Conservation (phyloP, 2,329 filamentous ascomycete species). For the Penicillium sp. region DNA sequence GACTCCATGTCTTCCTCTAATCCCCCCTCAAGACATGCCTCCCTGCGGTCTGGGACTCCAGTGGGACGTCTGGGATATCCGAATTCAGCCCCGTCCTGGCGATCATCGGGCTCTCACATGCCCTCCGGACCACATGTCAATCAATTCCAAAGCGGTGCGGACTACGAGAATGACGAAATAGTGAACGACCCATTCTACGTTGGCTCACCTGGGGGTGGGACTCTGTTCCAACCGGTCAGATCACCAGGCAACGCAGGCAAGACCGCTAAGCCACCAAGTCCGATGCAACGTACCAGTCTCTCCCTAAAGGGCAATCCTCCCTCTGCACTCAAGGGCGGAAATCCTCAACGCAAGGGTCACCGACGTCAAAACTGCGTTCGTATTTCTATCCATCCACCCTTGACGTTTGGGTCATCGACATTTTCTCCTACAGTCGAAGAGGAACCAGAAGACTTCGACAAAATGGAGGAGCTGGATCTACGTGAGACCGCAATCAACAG, state of each 20-base stretch:
- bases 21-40: slow-evolving; percentile 20
- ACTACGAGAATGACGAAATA: slow-evolving; percentile 19
- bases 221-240: slow-evolving; percentile 16
- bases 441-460: slow-evolving; percentile 36
- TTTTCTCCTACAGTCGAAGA: slow-evolving; percentile 37
- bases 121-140: slow-evolving; percentile 22
- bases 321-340: slow-evolving; percentile 35
- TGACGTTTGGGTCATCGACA: slow-evolving; percentile 32
- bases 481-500: slow-evolving; percentile 23
- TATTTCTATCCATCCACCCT: slow-evolving; percentile 39
- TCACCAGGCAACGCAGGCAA: slow-evolving; percentile 19
- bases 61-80: slow-evolving; percentile 5
- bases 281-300: slow-evolving; percentile 22
- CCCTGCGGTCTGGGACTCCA: slow-evolving; percentile 14
- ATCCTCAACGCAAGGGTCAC: slow-evolving; percentile 39
- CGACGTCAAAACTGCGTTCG: slow-evolving; percentile 44
- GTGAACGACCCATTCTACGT: slow-evolving; percentile 30
- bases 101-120: slow-evolving; percentile 14
- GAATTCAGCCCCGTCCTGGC: slow-evolving; percentile 4
- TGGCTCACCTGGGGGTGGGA: slow-evolving; percentile 16
- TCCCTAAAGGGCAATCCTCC: slow-evolving; percentile 24
- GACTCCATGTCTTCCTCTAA: slow-evolving; percentile 28
- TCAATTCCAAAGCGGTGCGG: slow-evolving; percentile 25
- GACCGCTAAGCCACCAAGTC: slow-evolving; percentile 18
- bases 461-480: slow-evolving; percentile 30